A percentile compares a stretch with the other conserved stretches of the same genome.
Conservation (phyloP, 2,329 filamentous ascomycete genomes). For the Neonectria sp. region DNA sequence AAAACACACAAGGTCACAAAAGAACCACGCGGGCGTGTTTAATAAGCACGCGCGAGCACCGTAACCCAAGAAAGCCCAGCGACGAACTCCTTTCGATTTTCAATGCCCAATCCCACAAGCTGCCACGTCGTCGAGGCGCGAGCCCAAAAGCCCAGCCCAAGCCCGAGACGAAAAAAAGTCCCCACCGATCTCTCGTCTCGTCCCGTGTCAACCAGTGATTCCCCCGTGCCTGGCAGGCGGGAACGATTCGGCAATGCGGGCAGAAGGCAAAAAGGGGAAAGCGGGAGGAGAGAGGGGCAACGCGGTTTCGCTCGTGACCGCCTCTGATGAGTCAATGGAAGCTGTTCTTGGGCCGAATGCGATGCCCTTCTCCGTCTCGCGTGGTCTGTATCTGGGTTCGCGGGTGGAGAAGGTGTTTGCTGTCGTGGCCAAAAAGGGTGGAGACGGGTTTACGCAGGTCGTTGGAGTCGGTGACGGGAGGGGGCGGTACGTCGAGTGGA, state of each 20-base stretch:
- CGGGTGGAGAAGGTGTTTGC: constrained; percentile 16
- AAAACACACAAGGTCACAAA: neutral
- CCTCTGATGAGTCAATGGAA: constrained; percentile 10
- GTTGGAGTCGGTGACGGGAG: neutral
- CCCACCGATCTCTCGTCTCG: constrained; percentile 32
- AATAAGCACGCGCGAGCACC: constrained; percentile 7
- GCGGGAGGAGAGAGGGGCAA: neutral
- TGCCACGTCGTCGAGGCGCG: constrained; percentile 43
- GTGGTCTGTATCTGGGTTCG: constrained; percentile 17
- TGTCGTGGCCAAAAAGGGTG: constrained; percentile 22
- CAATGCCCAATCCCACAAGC: constrained; percentile 24
- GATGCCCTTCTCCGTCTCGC: constrained; percentile 13
- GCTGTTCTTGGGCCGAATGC: neutral
- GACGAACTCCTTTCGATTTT: constrained; percentile 10
- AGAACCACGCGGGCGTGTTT: constrained; percentile 9
- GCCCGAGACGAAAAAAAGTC: constrained; percentile 12
- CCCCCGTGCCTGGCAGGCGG: constrained; percentile 30
- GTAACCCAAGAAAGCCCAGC: neutral
- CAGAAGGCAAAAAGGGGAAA: constrained; percentile 14
- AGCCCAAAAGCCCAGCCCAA: constrained; percentile 20
- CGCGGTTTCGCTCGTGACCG: constrained; percentile 15
- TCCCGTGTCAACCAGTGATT: constrained; percentile 36
- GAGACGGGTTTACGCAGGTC: neutral
- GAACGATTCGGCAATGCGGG: constrained; percentile 5
- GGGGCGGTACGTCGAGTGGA: neutral